Conservation (phyloP, 2,329 filamentous ascomycete genomes). For the Sporothrix globosa region DNA sequence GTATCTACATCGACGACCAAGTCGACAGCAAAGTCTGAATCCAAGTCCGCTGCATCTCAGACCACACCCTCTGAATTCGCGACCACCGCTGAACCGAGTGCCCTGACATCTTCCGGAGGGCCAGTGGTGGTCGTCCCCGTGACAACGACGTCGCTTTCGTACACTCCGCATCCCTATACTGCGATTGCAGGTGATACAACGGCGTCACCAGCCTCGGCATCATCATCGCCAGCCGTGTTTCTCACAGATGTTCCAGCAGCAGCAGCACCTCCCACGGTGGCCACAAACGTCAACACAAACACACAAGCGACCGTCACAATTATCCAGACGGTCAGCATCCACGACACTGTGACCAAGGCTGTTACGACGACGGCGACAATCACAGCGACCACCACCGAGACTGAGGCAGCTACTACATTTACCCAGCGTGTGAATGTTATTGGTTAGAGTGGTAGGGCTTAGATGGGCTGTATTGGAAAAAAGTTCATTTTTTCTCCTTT, state of each 20-base stretch:
- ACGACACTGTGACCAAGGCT: conserved; percentile 33
- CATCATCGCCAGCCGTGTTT: not conserved
- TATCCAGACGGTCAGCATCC: conserved; percentile 29
- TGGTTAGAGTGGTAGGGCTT: not conserved
- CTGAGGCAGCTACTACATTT: conserved; percentile 24
- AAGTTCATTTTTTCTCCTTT: not conserved
- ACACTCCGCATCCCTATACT: not conserved
- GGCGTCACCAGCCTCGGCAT: not conserved
- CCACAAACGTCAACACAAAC: not conserved
- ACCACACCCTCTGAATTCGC: not conserved
- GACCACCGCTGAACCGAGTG: conserved; percentile 11
- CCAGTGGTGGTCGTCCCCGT: not conserved
- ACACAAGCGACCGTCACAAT: conserved; percentile 24
- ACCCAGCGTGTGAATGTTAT: conserved; percentile 26
- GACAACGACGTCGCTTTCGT: not conserved
- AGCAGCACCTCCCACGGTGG: not conserved
- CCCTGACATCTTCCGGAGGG: not conserved
- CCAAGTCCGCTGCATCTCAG: not conserved
- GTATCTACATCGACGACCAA: not conserved
- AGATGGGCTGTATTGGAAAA: not conserved
- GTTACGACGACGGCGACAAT: conserved; percentile 12
- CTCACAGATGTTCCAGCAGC: not conserved
- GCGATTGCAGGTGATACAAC: conserved; percentile 7
- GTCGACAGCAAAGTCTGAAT: not conserved
- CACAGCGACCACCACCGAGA: conserved; percentile 10